A percentile compares a stretch with the other conserved stretches of the same genome.
Evolutionary conservation across 2,329 filamentous ascomycete genomes (phyloP).

Genomic region (Triangularia verruculosa): DNA sequence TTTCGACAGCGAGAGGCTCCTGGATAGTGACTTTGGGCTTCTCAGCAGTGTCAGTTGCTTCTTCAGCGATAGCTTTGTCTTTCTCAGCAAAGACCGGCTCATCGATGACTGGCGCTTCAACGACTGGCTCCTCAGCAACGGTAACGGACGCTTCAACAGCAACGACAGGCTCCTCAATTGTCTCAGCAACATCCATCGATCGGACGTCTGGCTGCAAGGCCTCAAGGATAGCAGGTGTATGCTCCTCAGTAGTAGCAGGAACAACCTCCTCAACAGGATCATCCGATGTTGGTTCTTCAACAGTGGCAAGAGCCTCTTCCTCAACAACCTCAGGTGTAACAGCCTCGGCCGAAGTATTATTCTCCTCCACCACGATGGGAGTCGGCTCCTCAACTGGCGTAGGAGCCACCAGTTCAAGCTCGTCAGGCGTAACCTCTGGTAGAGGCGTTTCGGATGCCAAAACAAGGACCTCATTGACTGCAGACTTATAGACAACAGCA

Average conservation of each 20-base stretch:
- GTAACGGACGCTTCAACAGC: not conserved
- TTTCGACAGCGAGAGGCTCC: not conserved
- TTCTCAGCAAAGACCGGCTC: not conserved
- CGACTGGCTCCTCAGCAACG: not conserved
- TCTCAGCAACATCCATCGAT: not conserved
- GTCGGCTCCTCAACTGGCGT: not conserved
- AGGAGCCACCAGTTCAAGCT: not conserved
- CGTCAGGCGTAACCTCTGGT: not conserved
- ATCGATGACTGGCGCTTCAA: not conserved
- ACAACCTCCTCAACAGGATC: not conserved
- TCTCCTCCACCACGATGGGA: too few relatives aligned
- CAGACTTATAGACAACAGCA: not conserved
- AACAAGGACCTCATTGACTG: not conserved
- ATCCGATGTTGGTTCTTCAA: constrained; percentile 1
- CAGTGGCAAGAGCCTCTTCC: not conserved
- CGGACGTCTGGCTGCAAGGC: not conserved
- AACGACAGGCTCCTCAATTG: not conserved
- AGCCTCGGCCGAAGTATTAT: not conserved
- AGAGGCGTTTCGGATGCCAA: not conserved
- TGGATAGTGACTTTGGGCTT: not conserved
- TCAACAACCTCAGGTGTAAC: not conserved
- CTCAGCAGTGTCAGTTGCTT: not conserved
- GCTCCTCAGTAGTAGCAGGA: not conserved
- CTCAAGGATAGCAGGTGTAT: not conserved
- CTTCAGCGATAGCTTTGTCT: not conserved